Conservation (phyloP, 306 rosid species). For the Ormosia semicastrata region DNA sequence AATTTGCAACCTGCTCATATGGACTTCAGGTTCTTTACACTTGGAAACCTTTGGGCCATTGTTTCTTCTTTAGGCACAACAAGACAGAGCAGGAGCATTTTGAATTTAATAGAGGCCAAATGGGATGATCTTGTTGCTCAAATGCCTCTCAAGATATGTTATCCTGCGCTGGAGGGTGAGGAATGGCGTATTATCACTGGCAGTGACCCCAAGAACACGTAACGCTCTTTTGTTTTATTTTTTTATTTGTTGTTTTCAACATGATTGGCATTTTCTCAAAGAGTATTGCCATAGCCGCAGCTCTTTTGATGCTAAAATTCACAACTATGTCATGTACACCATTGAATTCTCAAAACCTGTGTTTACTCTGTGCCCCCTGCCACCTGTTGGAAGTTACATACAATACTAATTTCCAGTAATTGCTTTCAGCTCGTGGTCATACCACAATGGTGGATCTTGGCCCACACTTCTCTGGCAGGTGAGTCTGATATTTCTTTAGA, state of each 20-base stretch:
- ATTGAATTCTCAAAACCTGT: not conserved
- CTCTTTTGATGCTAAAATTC: not conserved
- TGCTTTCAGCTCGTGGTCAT: slow-evolving; percentile 86
- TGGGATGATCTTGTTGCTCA: slow-evolving; percentile 88
- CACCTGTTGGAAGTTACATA: not conserved
- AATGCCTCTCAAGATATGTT: slow-evolving; percentile 93
- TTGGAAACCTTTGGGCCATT: slow-evolving; percentile 92
- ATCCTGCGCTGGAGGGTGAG: slow-evolving; percentile 77
- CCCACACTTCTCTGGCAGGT: slow-evolving; percentile 95
- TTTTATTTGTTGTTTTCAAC: not conserved
- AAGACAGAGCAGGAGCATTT: slow-evolving; percentile 61
- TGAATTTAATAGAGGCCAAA: slow-evolving; percentile 76
- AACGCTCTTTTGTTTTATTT: slow-evolving; percentile 22
- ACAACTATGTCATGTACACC: not conserved
- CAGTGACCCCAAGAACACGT: slow-evolving; percentile 96
- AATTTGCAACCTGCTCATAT: slow-evolving; percentile 93
- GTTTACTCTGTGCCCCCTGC: not conserved
- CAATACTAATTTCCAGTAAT: slow-evolving; percentile 22
- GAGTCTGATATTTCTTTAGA: slow-evolving; percentile 22
- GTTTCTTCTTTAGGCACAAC: slow-evolving; percentile 78
- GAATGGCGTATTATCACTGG: slow-evolving; percentile 95
- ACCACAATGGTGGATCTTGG: slow-evolving; percentile 95
- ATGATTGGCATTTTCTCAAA: not conserved
- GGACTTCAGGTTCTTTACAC: slow-evolving; percentile 91
- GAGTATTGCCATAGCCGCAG: slow-evolving; percentile 5